Percentiles rank a stretch among this genome's conserved stretches.
These are phyloP conservation scores for Xylariaceae sp. DNA, from an alignment of 2,329 filamentous ascomycete species.

Conservation along the genomic window DNA sequence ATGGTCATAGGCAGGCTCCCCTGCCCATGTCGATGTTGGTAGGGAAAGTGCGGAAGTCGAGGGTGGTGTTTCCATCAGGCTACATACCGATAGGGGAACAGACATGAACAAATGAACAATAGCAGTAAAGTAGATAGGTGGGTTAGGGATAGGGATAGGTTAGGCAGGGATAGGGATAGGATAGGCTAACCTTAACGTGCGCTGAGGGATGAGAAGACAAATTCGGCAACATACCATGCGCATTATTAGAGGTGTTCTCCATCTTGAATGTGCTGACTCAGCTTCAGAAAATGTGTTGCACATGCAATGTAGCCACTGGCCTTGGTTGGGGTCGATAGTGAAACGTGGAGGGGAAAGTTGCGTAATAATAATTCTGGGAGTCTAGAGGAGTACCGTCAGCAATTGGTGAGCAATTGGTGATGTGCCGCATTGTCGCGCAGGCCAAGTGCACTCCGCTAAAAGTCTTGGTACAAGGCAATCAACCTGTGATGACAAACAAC, in stretches of 20 bases:
- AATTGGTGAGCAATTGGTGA: no score
- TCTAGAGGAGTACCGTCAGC: slow-evolving; percentile 1
- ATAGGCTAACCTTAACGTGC: slow-evolving; percentile 6
- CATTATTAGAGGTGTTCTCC: slow-evolving; percentile 23
- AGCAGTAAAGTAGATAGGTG: neutral
- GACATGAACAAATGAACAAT: neutral
- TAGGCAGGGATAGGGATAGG: slow-evolving; percentile 4
- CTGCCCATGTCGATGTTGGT: neutral
- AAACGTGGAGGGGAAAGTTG: slow-evolving; percentile 2
- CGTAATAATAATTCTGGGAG: neutral
- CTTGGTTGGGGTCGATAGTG: neutral
- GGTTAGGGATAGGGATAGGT: neutral
- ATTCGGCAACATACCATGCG: slow-evolving; percentile 25
- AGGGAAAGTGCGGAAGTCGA: no score
- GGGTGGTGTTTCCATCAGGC: no score
- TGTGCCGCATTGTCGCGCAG: slow-evolving; percentile 8
- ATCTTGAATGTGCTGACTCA: slow-evolving; percentile 29
- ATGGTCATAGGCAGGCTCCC: no score
- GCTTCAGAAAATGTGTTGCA: slow-evolving; percentile 17
- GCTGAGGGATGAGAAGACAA: neutral
- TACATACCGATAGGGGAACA: no score
- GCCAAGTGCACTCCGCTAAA: slow-evolving; percentile 14
- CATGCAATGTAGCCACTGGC: neutral
- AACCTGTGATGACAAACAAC: slow-evolving; percentile 11
- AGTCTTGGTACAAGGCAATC: slow-evolving; percentile 4